A percentile compares a stretch with the other conserved stretches of the same genome.
Evolutionary conservation across 768 basidiomycete species (phyloP).

Genomic region (Cubamyces lactineus): DNA sequence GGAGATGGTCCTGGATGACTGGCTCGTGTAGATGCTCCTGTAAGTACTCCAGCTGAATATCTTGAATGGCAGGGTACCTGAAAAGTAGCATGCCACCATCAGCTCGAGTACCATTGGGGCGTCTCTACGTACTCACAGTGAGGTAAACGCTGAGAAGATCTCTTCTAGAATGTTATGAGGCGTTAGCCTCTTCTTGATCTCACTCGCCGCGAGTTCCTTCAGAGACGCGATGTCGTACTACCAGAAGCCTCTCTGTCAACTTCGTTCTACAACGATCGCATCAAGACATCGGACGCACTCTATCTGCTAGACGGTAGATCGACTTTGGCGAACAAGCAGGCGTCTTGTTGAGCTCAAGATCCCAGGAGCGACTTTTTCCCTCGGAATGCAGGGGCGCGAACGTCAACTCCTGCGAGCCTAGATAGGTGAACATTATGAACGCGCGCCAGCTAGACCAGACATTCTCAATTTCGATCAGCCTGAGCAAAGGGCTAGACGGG

Average conservation of each 20-base stretch:
- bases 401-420: background rate
- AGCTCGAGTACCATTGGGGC: too few relatives aligned
- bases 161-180: slow-evolving; percentile 11
- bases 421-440: slow-evolving; percentile 10
- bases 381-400: slow-evolving; percentile 14
- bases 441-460: background rate
- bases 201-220: background rate
- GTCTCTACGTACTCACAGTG: background rate
- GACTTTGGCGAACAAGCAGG: slow-evolving; percentile 13
- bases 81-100: background rate
- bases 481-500: too few relatives aligned
- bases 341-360: background rate
- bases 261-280: background rate
- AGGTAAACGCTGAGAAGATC: slow-evolving; percentile 6
- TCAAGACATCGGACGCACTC: background rate
- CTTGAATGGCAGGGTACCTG: slow-evolving; percentile 12
- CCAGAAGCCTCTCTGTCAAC: background rate
- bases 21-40: background rate
- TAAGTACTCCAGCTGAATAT: slow-evolving; percentile 11
- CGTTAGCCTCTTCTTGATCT: background rate
- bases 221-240: slow-evolving; percentile 6
- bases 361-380: background rate
- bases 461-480: background rate
- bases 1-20: background rate
- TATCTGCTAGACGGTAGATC: slow-evolving; percentile 13